These are phyloP conservation scores for Penicillium sp. DNA, from an alignment of 2,329 filamentous ascomycete species.

Conservation along the genomic window DNA sequence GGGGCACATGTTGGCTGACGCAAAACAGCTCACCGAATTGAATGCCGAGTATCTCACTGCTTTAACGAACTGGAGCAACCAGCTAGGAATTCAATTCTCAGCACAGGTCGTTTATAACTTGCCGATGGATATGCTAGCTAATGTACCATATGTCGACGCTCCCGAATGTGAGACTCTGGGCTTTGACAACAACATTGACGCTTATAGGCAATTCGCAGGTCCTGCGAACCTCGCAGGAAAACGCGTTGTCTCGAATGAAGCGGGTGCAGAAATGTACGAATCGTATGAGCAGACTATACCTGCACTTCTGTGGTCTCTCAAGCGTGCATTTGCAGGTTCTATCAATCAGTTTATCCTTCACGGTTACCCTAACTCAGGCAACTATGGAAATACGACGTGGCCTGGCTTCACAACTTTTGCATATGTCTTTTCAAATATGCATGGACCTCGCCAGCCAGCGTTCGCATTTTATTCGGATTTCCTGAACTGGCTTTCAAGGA, in stretches of 20 bases:
- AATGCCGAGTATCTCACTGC: slow-evolving; percentile 32
- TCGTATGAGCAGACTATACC: slow-evolving; percentile 24
- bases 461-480: slow-evolving; percentile 38
- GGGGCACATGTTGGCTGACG: too few relatives aligned
- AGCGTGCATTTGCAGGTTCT: slow-evolving; percentile 37
- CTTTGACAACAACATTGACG: slow-evolving; percentile 36
- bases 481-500: slow-evolving; percentile 36
- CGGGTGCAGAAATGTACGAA: slow-evolving; percentile 24
- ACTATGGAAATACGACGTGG: slow-evolving; percentile 48
- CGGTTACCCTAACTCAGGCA: slow-evolving; percentile 38
- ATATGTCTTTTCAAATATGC: slow-evolving; percentile 41
- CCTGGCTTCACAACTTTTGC: slow-evolving; percentile 45
- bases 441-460: slow-evolving; percentile 37
- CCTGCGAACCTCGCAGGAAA: slow-evolving; percentile 38
- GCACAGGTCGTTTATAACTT: slow-evolving; percentile 41
- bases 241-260: slow-evolving; percentile 39
- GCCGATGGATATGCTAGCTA: slow-evolving; percentile 39
- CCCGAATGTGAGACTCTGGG: slow-evolving; percentile 42
- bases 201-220: slow-evolving; percentile 39
- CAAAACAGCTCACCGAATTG: slow-evolving; percentile 17
- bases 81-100: slow-evolving; percentile 35
- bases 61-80: slow-evolving; percentile 25
- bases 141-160: slow-evolving; percentile 34
- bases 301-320: slow-evolving; percentile 32
- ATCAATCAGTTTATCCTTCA: slow-evolving; percentile 46